phyloP scores from a whole-genome alignment of 306 rosid species.

The Prosopis cineraria region DNA sequence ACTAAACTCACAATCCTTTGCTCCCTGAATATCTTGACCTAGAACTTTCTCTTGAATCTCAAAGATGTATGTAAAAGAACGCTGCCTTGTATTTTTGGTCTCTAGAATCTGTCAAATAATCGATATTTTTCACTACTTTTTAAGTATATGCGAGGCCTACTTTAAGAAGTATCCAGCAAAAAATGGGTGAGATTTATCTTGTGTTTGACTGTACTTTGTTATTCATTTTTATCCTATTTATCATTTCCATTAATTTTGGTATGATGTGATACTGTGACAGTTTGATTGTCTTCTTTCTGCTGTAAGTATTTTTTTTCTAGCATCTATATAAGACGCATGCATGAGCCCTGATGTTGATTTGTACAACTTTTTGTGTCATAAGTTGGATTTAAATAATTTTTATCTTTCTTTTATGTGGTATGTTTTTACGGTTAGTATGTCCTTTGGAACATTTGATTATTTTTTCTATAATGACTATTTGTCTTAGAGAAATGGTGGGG shows the following conservation, averaged over 20 bases:
- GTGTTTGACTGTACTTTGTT: background rate
- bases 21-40: slow-evolving; percentile 3
- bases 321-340: background rate
- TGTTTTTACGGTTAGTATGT: background rate
- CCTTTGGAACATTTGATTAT: background rate
- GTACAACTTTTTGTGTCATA: background rate
- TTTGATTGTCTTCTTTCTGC: background rate
- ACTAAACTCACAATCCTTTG: background rate
- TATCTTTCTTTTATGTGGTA: background rate
- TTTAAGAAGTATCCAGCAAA: slow-evolving; percentile 77
- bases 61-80: slow-evolving; percentile 4
- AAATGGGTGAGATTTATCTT: slow-evolving; percentile 66
- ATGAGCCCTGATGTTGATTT: background rate
- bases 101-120: slow-evolving; percentile 21
- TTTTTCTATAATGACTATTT: background rate
- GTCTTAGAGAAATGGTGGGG: background rate
- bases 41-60: slow-evolving; percentile 8
- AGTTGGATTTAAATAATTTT: background rate
- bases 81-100: background rate
- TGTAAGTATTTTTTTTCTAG: background rate
- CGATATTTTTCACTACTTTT: slow-evolving; percentile 19
- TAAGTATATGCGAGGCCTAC: background rate
- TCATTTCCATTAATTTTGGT: slow-evolving; percentile 2
- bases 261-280: background rate
- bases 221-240: background rate